Evolutionary conservation across 1,139 yeast genomes (phyloP).

Genomic region (Taphrina communis): DNA sequence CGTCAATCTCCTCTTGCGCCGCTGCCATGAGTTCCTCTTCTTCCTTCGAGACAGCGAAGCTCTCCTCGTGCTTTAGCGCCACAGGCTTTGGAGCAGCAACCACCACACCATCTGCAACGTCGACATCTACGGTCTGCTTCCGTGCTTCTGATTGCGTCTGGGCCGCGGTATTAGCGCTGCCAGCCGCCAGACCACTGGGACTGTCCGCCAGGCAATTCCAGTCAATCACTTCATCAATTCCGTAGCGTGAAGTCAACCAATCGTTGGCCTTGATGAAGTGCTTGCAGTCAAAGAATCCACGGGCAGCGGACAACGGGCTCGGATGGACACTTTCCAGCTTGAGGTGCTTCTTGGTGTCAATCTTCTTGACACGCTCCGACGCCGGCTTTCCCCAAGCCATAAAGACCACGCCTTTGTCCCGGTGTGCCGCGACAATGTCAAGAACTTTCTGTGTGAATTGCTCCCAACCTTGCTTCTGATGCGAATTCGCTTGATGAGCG

Average conservation of each 20-base stretch:
- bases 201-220: constrained; percentile 58
- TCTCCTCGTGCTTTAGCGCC: constrained; percentile 15
- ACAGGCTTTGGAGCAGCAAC: background rate
- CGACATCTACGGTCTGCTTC: background rate
- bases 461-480: constrained; percentile 93
- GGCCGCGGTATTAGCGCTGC: background rate
- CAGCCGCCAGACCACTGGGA: constrained; percentile 5
- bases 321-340: constrained; percentile 87
- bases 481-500: constrained; percentile 93
- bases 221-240: constrained; percentile 61
- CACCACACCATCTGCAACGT: background rate
- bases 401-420: constrained; percentile 66
- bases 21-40: constrained; percentile 34
- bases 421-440: constrained; percentile 56
- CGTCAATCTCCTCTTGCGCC: constrained; percentile 13
- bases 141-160: background rate
- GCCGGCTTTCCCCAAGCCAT: constrained; percentile 98
- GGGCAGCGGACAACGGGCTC: constrained; percentile 85
- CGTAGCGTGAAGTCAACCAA: constrained; percentile 64
- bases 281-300: constrained; percentile 77
- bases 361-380: constrained; percentile 65
- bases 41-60: constrained; percentile 18
- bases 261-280: constrained; percentile 76
- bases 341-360: constrained; percentile 51
- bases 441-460: constrained; percentile 77